Base-by-base conservation (phyloP, 2,329 filamentous ascomycete genomes). In the Phialophora verrucosa region DNA sequence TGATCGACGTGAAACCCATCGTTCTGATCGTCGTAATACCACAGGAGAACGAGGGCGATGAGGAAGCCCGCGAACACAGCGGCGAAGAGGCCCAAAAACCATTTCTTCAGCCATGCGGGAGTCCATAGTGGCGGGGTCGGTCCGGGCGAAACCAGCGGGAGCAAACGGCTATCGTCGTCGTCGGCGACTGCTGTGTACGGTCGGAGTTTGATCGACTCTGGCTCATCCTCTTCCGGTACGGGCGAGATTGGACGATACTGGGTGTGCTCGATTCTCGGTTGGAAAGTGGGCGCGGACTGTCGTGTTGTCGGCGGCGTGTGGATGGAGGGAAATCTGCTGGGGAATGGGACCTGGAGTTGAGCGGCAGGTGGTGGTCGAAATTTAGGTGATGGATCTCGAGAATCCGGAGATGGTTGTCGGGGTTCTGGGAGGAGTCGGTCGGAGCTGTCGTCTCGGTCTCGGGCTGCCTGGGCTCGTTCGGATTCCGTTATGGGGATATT, bases 61-160 rank as follows among this genome's bases (percentile, higher is more conserved):
- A 73, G 54, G 42, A 71, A 68, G 3, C 49, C 54, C 3, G 63
- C 58, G 47, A 70, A 69, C 1, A 71, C 50, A 2, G 68, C 14
- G 3, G 67, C 65, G 44, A 73, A 70, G 23, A 70, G 57, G 20
- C 51, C 67, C 44, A 73, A 58, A 29, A 69, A 42, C 63, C 63
- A 59, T 49, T 68, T 65, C 55, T 60, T 65, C 50, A 73, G 54
- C 71, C 71, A 73, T 29, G 70, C 59, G 29, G 70, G 71, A 49
- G 69, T 72, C 71, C 71, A 73, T 14, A 72, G 47, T 2, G 56
- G 60, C 38, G 66, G 67, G 7, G 60, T 51, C 7, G 69, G 65
- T 50, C 42, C 65, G 23, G 47, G 47, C 5, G 47, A 20, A 31
- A 59, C 12, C 17, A 49, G 23, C 8, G 56, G 57, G 20, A 66